Evolutionary conservation across 202 grass and related monocot species (phyloP), one percentile per base, ranked within the genome.

Genomic region (Cymbopogon flexuosus): DNA sequence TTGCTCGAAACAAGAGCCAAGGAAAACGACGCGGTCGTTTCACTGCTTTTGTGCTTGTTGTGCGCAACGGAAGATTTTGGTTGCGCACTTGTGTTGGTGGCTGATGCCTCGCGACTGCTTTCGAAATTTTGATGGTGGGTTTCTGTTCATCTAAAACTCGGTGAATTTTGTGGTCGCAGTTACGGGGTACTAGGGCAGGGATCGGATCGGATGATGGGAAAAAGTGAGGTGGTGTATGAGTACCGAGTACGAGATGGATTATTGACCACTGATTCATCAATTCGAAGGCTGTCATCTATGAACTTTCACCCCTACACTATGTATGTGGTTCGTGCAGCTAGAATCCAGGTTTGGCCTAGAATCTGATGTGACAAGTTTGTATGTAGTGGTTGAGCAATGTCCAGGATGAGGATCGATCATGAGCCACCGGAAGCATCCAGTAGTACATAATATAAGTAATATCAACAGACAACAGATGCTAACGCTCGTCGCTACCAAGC

Each of bases 401-500:
- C 35, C 61, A 45, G 39, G 67, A 78, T 7, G 78, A 81, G 72
- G 47, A 57, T n/a, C 29, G 46, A 56, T 18, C 29, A 58, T 31
- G 63, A 68, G 18, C 52, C 21, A 27, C 12, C 5, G 10, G 70
- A 70, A 54, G 65, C 72, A 49, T 85, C 87, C 73, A 40, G 57
- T 23, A 27, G 21, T 60, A 58, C 9, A 58, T 10, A 11, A 23
- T 58, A 11, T 58, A 10, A 23, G 52, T 10, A 22, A 5, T 4
- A 34, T 79, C 21, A 63, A 12, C 24, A 30, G 66, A 47, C 65
- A 65, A 1, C 56, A 3, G 67, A 72, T 3, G 63, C 18, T 85
- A 27, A 21, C 78, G 78, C 82, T 11, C 21, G 18, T 23, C 23
- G 31, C 60, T 36, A 78, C 83, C 73, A 3, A 85, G 73, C 79